Evolutionary conservation across 176 grass and related monocot genomes (phyloP).

Genomic region (Rhipidocladum racemiflorum): DNA sequence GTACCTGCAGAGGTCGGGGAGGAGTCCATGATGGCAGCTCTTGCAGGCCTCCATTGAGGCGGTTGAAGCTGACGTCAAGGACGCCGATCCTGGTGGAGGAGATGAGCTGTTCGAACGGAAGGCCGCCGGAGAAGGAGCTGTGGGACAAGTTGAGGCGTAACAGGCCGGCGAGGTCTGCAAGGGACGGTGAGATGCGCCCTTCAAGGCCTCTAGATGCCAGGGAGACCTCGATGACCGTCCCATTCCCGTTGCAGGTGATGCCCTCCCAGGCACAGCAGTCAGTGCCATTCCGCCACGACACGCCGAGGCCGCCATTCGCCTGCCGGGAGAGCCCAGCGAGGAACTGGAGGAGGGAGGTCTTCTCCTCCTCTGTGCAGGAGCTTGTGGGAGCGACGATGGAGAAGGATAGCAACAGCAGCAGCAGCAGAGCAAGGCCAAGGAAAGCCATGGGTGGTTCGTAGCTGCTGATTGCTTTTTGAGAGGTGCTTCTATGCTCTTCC

Average conservation of each 20-base stretch:
- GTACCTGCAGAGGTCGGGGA: constrained; percentile 12
- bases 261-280: constrained; percentile 50
- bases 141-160: constrained; percentile 20
- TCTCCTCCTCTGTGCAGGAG: not conserved
- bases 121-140: constrained; percentile 20
- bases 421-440: not conserved
- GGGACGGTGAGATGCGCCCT: constrained; percentile 30
- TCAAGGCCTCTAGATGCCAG: constrained; percentile 27
- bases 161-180: constrained; percentile 27
- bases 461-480: too few relatives aligned
- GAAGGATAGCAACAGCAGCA: not conserved
- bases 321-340: not conserved
- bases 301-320: not conserved
- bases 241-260: constrained; percentile 20
- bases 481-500: too few relatives aligned
- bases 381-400: not conserved
- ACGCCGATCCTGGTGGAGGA: constrained; percentile 18
- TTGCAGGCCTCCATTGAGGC: not conserved
- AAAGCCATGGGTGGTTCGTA: too few relatives aligned
- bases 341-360: constrained; percentile 14
- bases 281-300: constrained; percentile 5
- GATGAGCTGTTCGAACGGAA: constrained; percentile 1
- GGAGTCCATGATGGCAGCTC: not conserved
- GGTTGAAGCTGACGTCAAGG: constrained; percentile 49
- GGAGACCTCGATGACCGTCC: not conserved